Evolutionary conservation across 495 filamentous ascomycete genomes (phyloP).

Genomic region (Hypoxylon cercidicola): DNA sequence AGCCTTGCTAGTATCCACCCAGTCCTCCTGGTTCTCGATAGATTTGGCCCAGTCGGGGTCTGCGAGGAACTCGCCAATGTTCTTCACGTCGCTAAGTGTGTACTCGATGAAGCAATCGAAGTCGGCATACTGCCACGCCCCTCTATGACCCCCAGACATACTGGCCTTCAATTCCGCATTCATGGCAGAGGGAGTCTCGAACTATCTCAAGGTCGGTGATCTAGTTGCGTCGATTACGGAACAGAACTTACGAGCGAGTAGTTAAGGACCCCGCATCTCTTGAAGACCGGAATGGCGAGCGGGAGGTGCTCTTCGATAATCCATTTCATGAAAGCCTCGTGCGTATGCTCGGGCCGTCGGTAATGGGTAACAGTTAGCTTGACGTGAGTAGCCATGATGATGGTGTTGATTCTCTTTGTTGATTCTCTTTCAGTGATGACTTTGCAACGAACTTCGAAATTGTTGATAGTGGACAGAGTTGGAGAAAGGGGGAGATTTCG

Average conservation of each 20-base stretch:
- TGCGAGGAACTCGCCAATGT: conserved; percentile 37
- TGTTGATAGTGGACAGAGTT: neutral
- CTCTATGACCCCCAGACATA: conserved; percentile 16
- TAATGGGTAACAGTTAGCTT: conserved; percentile 44
- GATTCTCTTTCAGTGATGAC: neutral
- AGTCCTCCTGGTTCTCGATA: conserved; percentile 45
- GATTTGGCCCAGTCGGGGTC: conserved; percentile 44
- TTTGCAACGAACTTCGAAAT: neutral
- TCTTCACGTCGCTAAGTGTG: conserved; percentile 27
- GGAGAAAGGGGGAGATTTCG: conserved; percentile 4
- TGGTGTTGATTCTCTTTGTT: conserved; percentile 1
- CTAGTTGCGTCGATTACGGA: too few species aligned
- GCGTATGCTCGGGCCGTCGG: conserved; percentile 42
- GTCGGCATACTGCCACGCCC: conserved; percentile 46
- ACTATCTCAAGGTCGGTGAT: too few species aligned
- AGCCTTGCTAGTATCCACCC: conserved; percentile 43
- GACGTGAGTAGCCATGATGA: conserved; percentile 1
- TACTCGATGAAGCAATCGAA: conserved; percentile 51
- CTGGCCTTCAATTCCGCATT: conserved; percentile 38
- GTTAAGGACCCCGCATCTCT: conserved; percentile 41
- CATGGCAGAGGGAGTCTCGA: conserved; percentile 43
- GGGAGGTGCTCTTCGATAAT: conserved; percentile 48
- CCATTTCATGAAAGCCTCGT: conserved; percentile 50
- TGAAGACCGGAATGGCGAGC: conserved; percentile 46
- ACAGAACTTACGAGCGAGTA: conserved; percentile 42